Base-by-base conservation (phyloP, 768 basidiomycete genomes). In the Zangia roseola region DNA sequence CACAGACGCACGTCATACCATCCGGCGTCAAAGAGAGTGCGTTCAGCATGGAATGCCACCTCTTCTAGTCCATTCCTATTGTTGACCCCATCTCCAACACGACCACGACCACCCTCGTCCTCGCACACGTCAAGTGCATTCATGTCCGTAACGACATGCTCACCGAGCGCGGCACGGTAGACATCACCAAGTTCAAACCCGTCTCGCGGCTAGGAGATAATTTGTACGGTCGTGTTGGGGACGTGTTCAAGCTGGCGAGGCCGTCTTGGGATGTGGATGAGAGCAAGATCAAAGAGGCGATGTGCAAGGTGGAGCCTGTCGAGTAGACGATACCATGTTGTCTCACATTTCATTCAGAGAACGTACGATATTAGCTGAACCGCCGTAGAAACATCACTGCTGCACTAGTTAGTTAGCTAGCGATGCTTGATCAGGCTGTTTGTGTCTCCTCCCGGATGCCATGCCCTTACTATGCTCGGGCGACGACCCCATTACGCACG, bases 11-110 rank as follows among this genome's bases (percentile, higher is more conserved):
- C 34, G 71, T 76, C 21, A 70, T 71, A 53, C 64, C 75, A 2
- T 45, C 74, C 1, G 60, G 74, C 16, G 72, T 76, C 34, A 64
- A 67, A 39, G 74, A 76, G 45, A 75, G 73, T 47, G 75, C 74
- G 8, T 74, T 76, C 58, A 73, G 68, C 57, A 72, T 76, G 73
- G 75, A 76, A 50, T 76, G 75, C 58, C 61, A 74, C 44, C 66
- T 75, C n/a, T 66, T 60, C 50, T 61, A 75, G 37, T 50, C 59
- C 0, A 49, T 65, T 19, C 67, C 71, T 21, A 68, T 75, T 55
- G 43, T 50, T n/a, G 58, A 71, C 24, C 69, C 72, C n/a, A n/a
- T n/a, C n/a, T n/a, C n/a, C n/a, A n/a, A n/a, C 8, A 40, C 44
- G 10, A 59, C 64, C 4, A 65, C 59, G 26, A 64, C 58, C 6